Evolutionary conservation across 2,329 filamentous ascomycete genomes (phyloP), one percentile per base, ranked within the genome.

Genomic region (Aspergillus tanneri): DNA sequence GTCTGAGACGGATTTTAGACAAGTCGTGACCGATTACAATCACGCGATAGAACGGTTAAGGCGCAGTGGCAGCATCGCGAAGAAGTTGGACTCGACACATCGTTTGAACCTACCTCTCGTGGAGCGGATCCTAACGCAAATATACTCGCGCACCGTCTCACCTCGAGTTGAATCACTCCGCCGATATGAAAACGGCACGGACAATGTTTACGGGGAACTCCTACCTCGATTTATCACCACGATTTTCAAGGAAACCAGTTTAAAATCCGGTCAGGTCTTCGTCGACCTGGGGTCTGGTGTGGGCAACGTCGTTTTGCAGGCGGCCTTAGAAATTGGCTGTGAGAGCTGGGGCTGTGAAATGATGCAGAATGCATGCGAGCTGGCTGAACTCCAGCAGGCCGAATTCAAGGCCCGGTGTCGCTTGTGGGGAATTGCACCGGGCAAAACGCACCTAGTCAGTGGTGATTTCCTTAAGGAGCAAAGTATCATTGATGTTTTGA

Each of bases 291-390:
- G 93, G 40, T 97, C 92, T 2, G 93, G 93, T 23, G 93, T 97
- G 12, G 93, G 92, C 39, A 99, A 97, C 65, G 92, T 97, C 2
- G 90, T 93, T 21, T 76, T 99, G 42, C 93, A 99, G 68, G 90
- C 92, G 2, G 93, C 93, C 0, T 80, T 99, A 16, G 89, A 99
- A 68, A 84, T 92, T 43, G 93, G 93, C 14, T 96, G 90, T 67
- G 90, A 96, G 66, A 92, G 87, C 69, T 96, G 90, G 86, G 93
- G 93, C 22, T 96, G 92, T 62, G 93, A 99, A 70, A 89, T 95
- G 79, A 95, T 96, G 90, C 80, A 86, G 48, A 95, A 93, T 52
- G 89, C 91, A 2, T 91, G 87, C 73, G 84, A 85, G 47, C 80
- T 96, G 24, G 93, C 90, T 6, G 83, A 87, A 21, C 79, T 84